These are phyloP conservation scores for Aspergillus egyptiacus DNA, from an alignment of 495 filamentous ascomycete species.

Conservation along the genomic window DNA sequence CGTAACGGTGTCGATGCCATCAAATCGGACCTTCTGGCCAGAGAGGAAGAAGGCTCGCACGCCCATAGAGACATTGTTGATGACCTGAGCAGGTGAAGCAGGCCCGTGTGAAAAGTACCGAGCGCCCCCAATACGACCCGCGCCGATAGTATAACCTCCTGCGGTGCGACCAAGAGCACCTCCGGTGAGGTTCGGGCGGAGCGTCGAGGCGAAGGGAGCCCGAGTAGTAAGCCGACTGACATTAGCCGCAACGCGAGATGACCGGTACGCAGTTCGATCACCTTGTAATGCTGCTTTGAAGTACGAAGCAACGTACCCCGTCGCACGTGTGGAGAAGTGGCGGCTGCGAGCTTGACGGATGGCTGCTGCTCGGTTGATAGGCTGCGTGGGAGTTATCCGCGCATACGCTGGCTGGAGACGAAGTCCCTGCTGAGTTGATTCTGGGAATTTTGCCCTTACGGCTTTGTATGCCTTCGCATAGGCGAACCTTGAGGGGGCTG, in stretches of 20 bases:
- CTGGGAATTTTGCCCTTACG: constrained; percentile 56
- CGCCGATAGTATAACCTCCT: constrained; percentile 74
- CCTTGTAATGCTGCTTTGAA: constrained; percentile 45
- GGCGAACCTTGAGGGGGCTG: constrained; percentile 46
- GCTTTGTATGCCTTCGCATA: constrained; percentile 57
- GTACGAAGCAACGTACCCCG: constrained; percentile 58
- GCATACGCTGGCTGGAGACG: constrained; percentile 49
- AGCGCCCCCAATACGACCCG: constrained; percentile 62
- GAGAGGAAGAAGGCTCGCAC: constrained; percentile 85
- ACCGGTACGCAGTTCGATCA: constrained; percentile 59
- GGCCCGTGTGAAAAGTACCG: constrained; percentile 88
- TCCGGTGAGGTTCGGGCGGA: constrained; percentile 88
- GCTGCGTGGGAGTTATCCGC: constrained; percentile 55
- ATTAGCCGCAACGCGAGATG: constrained; percentile 58
- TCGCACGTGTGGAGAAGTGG: constrained; percentile 65
- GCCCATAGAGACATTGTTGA: constrained; percentile 89
- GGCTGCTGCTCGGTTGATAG: constrained; percentile 63
- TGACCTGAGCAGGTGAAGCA: constrained; percentile 76
- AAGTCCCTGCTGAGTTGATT: constrained; percentile 39
- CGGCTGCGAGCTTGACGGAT: constrained; percentile 67
- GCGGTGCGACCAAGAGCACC: constrained; percentile 79
- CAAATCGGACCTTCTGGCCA: constrained; percentile 78
- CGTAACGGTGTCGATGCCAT: constrained; percentile 57
- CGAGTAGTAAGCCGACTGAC: constrained; percentile 62
- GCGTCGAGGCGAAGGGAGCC: constrained; percentile 81